Conservation (phyloP, 495 filamentous ascomycete species). For the Rhizodiscina lignyota region DNA sequence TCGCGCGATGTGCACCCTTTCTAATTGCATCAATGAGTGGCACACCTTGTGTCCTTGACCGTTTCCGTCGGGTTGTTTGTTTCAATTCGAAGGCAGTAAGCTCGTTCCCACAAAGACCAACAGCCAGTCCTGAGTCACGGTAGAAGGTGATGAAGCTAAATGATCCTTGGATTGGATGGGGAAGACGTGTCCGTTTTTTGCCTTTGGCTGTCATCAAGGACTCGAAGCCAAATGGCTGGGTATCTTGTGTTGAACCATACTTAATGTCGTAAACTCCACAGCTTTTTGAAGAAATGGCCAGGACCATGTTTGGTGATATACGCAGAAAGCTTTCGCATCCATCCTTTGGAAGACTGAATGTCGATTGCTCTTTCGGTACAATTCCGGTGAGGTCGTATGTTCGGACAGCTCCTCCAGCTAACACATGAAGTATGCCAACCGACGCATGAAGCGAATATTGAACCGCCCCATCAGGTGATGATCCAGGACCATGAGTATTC, state of each 20-base stretch:
- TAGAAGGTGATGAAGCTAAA: slow-evolving; percentile 10
- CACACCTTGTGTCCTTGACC: slow-evolving; percentile 1
- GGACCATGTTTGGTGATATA: slow-evolving; percentile 13
- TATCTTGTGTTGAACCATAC: slow-evolving; percentile 18
- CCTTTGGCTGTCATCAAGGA: background rate
- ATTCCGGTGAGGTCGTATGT: slow-evolving; percentile 34
- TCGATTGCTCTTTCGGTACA: slow-evolving; percentile 21
- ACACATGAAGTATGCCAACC: too few relatives aligned
- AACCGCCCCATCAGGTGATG: too few relatives aligned
- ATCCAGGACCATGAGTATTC: too few relatives aligned
- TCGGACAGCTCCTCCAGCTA: slow-evolving; percentile 13
- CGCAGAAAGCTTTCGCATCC: slow-evolving; percentile 26
- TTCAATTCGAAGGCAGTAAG: slow-evolving; percentile 19
- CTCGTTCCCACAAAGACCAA: slow-evolving; percentile 12
- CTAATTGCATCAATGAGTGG: slow-evolving; percentile 17
- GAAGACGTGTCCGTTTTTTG: slow-evolving; percentile 15
- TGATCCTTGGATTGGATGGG: background rate
- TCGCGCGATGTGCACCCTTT: slow-evolving; percentile 9
- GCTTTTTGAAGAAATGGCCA: slow-evolving; percentile 10
- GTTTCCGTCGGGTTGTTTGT: too few relatives aligned
- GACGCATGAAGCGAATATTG: too few relatives aligned
- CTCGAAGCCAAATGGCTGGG: slow-evolving; percentile 4
- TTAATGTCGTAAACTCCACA: slow-evolving; percentile 20
- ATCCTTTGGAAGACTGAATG: slow-evolving; percentile 2
- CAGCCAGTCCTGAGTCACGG: slow-evolving; percentile 13